Conservation (phyloP, 1,284 basidiomycete species). For the Tausonia pullulans region DNA sequence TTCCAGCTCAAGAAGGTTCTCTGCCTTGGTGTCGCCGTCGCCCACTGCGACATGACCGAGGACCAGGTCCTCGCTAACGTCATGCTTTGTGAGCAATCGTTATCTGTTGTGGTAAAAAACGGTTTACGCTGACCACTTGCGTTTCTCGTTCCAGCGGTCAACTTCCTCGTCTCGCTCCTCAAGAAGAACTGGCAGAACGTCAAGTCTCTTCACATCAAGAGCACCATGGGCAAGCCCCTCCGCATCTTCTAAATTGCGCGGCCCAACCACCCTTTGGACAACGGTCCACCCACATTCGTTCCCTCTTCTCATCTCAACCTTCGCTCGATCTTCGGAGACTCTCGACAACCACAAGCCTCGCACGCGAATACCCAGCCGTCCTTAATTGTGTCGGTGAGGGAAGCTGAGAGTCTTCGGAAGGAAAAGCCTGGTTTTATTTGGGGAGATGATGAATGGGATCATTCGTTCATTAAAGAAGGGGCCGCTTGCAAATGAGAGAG, state of each 20-base stretch:
- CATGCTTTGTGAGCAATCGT: conserved; percentile 67
- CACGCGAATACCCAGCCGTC: conserved; percentile 13
- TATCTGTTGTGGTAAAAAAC: not conserved
- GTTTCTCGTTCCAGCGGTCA: conserved; percentile 56
- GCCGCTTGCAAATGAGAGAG: too few species aligned
- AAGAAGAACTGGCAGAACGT: conserved; percentile 99
- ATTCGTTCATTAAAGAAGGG: too few species aligned
- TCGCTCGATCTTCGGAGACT: not conserved
- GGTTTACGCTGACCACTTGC: not conserved
- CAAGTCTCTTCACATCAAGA: conserved; percentile 97
- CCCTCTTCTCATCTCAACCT: not conserved
- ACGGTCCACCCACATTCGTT: not conserved
- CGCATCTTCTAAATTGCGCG: conserved; percentile 14
- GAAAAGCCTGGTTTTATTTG: too few species aligned
- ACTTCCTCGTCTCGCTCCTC: conserved; percentile 98
- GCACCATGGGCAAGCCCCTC: conserved; percentile 80
- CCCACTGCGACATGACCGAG: conserved; percentile 94
- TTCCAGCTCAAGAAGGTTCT: conserved; percentile 99
- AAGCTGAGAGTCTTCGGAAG: not conserved
- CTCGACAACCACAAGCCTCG: conserved; percentile 12
- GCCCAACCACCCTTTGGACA: not conserved
- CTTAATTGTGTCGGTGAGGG: conserved; percentile 4
- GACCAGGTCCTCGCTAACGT: conserved; percentile 95
- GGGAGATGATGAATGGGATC: too few species aligned
- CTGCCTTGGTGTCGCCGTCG: conserved; percentile 96